Evolutionary conservation across 345 rosid genomes (phyloP).

Genomic region (Bretschneidera sinensis): DNA sequence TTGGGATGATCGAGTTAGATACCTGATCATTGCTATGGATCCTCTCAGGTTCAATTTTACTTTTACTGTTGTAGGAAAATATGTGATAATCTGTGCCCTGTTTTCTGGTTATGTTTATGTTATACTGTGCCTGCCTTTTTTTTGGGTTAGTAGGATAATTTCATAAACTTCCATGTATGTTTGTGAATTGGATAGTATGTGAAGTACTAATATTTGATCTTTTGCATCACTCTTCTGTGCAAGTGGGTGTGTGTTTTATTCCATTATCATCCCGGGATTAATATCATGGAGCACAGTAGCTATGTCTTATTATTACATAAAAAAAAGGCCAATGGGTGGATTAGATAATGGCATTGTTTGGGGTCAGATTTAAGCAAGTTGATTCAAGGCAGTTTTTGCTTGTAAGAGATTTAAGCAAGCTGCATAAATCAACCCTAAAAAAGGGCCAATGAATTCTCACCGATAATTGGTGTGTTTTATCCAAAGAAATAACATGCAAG

Average conservation of each 20-base stretch:
- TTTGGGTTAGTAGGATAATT: conserved; percentile 16
- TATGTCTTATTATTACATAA: no score
- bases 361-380: no score
- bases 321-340: no score
- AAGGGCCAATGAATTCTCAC: no score
- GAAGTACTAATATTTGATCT: conserved; percentile 23
- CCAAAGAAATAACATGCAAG: no score
- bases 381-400: no score
- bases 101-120: neutral
- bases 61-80: neutral
- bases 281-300: conserved; percentile 1
- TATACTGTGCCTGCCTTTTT: neutral
- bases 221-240: conserved; percentile 7
- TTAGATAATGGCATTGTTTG: no score
- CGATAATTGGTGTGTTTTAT: no score
- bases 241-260: conserved; percentile 7
- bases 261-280: neutral
- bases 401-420: no score
- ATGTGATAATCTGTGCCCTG: conserved; percentile 1
- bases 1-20: conserved; percentile 25
- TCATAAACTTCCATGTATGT: conserved; percentile 7
- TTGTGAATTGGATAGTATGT: conserved; percentile 25
- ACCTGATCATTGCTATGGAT: conserved; percentile 10
- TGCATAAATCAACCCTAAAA: no score
- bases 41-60: neutral